Evolutionary conservation across 176 grass and related monocot genomes (phyloP), one percentile per base, ranked within the genome.

Genomic region (Calamus simplicifolius): DNA sequence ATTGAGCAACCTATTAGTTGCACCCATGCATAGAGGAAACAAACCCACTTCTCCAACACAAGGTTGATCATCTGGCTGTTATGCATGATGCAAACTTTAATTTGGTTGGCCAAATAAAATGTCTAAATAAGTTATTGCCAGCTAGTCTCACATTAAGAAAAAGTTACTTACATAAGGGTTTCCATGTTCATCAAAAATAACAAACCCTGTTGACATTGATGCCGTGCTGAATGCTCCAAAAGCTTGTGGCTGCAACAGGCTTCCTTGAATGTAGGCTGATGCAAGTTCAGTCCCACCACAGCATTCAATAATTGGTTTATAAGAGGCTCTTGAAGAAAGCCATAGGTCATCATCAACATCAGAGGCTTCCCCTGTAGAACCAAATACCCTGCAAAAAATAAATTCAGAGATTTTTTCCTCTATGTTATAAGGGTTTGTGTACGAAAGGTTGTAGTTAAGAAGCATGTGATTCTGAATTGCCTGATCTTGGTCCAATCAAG

Each of bases 401-500:
- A 61, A 38, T 66, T 19, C 29, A 17, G 68, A 31, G 68, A 60
- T n/a, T 67, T 48, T 14, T 31, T 29, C 72, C 72, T 69, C 19
- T 27, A 19, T 64, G 12, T 51, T 3, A n/a, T 65, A 53, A 5
- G 59, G 29, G 72, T 76, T 29, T 66, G 68, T 43, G 35, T 43
- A 43, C 3, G 2, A 35, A 13, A 43, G 10, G 13, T 13, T 43
- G 35, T 43, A 43, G 8, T 43, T 12, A 43, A 43, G 13, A 10
- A 8, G 35, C 35, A 12, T 43, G 10, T 43, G 35, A 43, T 43
- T 43, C 35, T 43, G 35, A 43, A 12, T 43, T 43, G 35, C 92
- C 87, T 97, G 56, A 97, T 88, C 72, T 80, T 97, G 7, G 83
- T 85, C 92, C 92, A 97, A 67, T 88, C 81, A 75, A 97, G 80